Base-by-base conservation (phyloP, 805 yeast species). In the Wickerhamomyces tratensis region DNA sequence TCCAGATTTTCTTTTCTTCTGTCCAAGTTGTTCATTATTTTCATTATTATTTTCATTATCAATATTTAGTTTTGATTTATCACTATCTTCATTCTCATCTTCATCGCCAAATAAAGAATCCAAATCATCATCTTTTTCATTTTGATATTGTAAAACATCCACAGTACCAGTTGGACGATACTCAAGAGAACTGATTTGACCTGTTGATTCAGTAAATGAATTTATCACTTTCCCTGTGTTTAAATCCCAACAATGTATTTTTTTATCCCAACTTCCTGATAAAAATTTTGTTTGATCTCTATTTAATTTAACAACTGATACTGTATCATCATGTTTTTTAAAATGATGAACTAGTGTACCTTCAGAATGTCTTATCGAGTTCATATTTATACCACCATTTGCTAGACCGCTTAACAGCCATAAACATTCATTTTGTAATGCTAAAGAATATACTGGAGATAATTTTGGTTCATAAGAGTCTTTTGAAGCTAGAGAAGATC, bases 251-350 rank as follows among this genome's bases (percentile, higher is more conserved):
- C 81, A 76, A 7, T 78, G 59, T 1, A 91, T 72, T 20, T 74
- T 67, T 60, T 77, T 82, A 64, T 93, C 98, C 98, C 98, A 93
- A 14, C 87, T 74, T 0, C 96, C 97, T 41, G 93, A 80, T 15
- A 91, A 51, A 39, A 88, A 80, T 38, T 65, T 62, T 38, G 72
- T 72, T 52, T 91, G 91, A 7, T 63, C 63, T 33, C 69, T 64
- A 55, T 79, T 84, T 43, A 93, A 66, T 43, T 68, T 66, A 36
- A 91, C 60, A 14, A 79, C 81, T 15, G 94, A 82, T 0, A 93
- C 86, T 0, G 96, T 77, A 42, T 78, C 80, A 14, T 65, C 71
- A 60, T 93, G 98, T 26, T 70, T 67, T 40, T 70, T 69, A 57
- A 93, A 80, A 59, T 85, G 85, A 52, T 88, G 89, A 37, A 82